Percentiles rank a stretch among this genome's conserved stretches.
Conservation (phyloP, 2,329 filamentous ascomycete species). For the Sporothrix euskadiensis region DNA sequence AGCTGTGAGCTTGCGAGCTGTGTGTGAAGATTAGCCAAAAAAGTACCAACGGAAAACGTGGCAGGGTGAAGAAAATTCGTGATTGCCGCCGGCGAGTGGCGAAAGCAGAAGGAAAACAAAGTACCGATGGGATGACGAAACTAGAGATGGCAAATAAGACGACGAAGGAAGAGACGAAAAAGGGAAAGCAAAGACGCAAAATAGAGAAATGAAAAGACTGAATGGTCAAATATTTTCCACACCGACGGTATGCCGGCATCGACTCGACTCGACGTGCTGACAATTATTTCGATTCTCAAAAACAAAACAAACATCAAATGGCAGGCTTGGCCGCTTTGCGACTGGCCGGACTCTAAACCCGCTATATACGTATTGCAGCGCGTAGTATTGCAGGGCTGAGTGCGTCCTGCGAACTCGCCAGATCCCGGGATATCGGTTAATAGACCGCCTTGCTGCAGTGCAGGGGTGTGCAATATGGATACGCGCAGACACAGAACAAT, state of each 20-base stretch:
- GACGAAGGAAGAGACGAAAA: neutral
- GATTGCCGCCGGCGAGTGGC: conserved; percentile 11
- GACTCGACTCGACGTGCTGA: neutral
- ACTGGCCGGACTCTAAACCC: neutral
- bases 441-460: neutral
- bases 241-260: conserved; percentile 10
- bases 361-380: neutral
- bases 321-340: neutral
- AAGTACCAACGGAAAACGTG: conserved; percentile 17
- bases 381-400: conserved; percentile 16
- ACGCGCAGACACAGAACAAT: neutral
- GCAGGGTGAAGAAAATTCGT: conserved; percentile 13
- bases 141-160: neutral
- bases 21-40: neutral
- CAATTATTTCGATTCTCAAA: neutral
- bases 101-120: neutral
- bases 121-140: neutral
- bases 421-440: conserved; percentile 10
- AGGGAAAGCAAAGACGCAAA: neutral
- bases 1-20: neutral
- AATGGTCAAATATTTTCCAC: neutral
- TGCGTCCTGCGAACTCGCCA: conserved; percentile 1
- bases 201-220: neutral
- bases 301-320: neutral
- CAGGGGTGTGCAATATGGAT: neutral